Percentiles rank a stretch among this genome's conserved stretches.
phyloP scores from a whole-genome alignment of 2,329 filamentous ascomycete genomes.

The Scleromitrula shiraiana region DNA sequence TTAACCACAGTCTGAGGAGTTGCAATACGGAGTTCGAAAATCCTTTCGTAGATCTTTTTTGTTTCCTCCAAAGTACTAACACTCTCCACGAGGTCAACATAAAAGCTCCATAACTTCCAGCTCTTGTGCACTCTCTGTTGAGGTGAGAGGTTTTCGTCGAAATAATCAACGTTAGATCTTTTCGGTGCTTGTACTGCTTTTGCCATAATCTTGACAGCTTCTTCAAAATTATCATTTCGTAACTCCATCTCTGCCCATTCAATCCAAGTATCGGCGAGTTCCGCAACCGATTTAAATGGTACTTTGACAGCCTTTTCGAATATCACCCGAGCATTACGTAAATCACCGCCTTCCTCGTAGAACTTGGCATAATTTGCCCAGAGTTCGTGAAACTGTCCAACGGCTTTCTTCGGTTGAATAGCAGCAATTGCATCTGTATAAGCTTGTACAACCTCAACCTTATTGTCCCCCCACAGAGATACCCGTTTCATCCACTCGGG shows the following conservation, averaged over 20 bases:
- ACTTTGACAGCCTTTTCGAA: conserved; percentile 98
- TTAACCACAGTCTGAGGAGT: conserved; percentile 98
- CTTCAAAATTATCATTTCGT: conserved; percentile 90
- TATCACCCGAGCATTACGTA: conserved; percentile 80
- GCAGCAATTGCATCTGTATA: conserved; percentile 92
- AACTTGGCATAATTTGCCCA: conserved; percentile 98
- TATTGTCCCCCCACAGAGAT: conserved; percentile 92
- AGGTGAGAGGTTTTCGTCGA: conserved; percentile 86
- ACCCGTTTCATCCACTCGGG: conserved; percentile 96
- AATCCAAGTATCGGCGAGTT: conserved; percentile 97
- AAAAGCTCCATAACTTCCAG: conserved; percentile 99
- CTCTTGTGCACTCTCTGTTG: conserved; percentile 98
- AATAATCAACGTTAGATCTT: conserved; percentile 96
- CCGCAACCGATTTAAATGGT: conserved; percentile 93
- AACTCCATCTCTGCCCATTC: conserved; percentile 99
- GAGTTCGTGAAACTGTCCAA: conserved; percentile 86
- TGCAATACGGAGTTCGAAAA: conserved; percentile 95
- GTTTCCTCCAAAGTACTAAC: conserved; percentile 88
- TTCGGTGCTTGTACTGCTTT: conserved; percentile 97
- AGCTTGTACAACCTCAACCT: conserved; percentile 81
- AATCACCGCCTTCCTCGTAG: conserved; percentile 80
- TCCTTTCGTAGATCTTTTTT: conserved; percentile 88
- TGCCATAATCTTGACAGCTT: conserved; percentile 90
- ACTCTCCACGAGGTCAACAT: conserved; percentile 94
- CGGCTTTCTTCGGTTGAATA: conserved; percentile 87